A percentile compares a stretch with the other conserved stretches of the same genome.
These are phyloP conservation scores for Theileria sp. DNA, from an alignment of 169 alveolate species.

Conservation along the genomic window DNA sequence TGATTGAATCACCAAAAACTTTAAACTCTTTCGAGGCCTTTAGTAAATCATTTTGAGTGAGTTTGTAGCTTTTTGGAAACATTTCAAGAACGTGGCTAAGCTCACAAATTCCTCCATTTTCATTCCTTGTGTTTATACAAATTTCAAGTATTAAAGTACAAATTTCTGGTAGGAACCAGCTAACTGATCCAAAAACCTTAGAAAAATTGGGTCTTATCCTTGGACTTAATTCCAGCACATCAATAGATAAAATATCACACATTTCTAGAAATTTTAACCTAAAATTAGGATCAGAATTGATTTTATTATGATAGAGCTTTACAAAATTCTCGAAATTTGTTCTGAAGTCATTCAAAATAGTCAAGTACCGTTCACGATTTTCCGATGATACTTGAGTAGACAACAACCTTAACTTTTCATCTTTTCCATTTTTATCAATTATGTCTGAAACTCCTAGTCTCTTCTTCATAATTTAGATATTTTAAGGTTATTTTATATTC, in stretches of 20 bases:
- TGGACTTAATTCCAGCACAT: conserved; percentile 18
- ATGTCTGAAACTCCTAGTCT: conserved; percentile 47
- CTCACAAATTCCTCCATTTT: conserved; percentile 52
- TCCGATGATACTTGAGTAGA: conserved; percentile 15
- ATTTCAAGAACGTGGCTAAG: conserved; percentile 20
- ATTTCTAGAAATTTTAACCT: conserved; percentile 53
- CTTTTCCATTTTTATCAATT: conserved; percentile 4
- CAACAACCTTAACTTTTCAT: conserved; percentile 21
- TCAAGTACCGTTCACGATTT: conserved; percentile 15
- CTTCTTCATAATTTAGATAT: conserved; percentile 26
- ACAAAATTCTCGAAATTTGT: conserved; percentile 10
- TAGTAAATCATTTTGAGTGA: conserved; percentile 30
- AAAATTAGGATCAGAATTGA: conserved; percentile 33
- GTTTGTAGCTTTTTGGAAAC: conserved; percentile 14
- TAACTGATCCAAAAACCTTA: neutral
- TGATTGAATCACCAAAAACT: conserved; percentile 36
- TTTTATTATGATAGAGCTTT: conserved; percentile 21
- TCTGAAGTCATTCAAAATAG: conserved; percentile 32
- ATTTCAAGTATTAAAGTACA: conserved; percentile 33
- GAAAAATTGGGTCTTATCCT: neutral
- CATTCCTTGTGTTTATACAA: conserved; percentile 35
- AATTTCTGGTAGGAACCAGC: neutral
- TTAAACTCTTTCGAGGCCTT: conserved; percentile 8
- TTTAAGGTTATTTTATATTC: neutral
- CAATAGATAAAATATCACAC: conserved; percentile 43